Conservation (phyloP, 2,329 filamentous ascomycete genomes). For the Hymenoscyphus infarciens region DNA sequence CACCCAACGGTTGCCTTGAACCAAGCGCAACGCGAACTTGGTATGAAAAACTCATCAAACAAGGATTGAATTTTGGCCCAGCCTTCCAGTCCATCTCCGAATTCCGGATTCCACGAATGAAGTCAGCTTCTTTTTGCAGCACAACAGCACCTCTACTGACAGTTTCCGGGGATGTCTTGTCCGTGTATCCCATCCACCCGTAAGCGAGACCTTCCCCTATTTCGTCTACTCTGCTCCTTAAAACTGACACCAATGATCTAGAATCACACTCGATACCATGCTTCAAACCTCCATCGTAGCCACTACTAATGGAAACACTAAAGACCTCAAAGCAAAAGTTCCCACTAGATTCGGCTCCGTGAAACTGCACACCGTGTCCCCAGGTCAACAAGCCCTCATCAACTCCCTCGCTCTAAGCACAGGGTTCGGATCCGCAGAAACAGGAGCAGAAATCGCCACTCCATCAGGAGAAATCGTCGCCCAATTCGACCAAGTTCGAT, state of each 20-base stretch:
- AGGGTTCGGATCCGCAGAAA: not conserved
- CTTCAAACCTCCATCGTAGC: constrained; percentile 44
- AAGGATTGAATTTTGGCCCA: constrained; percentile 10
- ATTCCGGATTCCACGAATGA: not conserved
- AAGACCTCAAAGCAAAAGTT: constrained; percentile 12
- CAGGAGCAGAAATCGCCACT: not conserved
- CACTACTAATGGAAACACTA: constrained; percentile 15
- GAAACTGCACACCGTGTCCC: not conserved
- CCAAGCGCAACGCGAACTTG: not conserved
- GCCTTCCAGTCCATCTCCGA: constrained; percentile 10
- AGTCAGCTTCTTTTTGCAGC: not conserved
- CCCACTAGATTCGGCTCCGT: constrained; percentile 11
- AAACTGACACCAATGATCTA: no score
- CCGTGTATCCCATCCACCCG: not conserved
- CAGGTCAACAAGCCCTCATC: not conserved
- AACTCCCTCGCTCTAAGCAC: not conserved
- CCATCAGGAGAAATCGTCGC: not conserved
- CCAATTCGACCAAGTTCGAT: not conserved
- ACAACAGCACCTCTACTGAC: not conserved
- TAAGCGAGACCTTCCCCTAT: no score
- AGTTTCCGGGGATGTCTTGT: not conserved
- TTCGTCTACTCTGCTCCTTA: constrained; percentile 37
- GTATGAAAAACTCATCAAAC: not conserved
- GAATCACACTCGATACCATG: constrained; percentile 51
- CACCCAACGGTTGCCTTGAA: not conserved